Percentiles rank a stretch among this genome's conserved stretches.
These are phyloP conservation scores for Chaetomiaceae sp. DNA, from an alignment of 2,329 filamentous ascomycete genomes.

Conservation along the genomic window DNA sequence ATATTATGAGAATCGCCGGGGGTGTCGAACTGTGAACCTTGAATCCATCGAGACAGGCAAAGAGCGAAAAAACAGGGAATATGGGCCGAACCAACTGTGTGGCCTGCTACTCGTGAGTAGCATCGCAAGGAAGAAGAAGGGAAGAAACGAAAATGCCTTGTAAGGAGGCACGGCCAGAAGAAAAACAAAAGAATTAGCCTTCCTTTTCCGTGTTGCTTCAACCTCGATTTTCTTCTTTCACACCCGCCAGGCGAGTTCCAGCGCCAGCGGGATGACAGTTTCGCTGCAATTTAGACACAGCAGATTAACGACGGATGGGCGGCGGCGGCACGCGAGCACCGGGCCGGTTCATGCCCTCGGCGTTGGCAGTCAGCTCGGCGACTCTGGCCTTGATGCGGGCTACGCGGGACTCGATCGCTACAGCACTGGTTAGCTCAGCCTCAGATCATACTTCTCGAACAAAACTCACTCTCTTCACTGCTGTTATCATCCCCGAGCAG, in stretches of 20 bases:
- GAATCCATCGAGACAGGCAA: neutral
- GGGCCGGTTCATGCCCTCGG: constrained; percentile 53
- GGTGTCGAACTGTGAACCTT: neutral
- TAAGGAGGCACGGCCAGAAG: neutral
- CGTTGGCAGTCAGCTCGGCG: constrained; percentile 84
- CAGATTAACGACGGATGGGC: constrained; percentile 30
- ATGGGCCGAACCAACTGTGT: neutral
- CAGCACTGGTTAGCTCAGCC: constrained; percentile 26
- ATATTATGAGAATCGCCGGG: constrained; percentile 20
- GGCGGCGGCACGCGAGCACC: constrained; percentile 30
- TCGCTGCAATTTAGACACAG: constrained; percentile 12
- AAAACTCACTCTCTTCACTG: constrained; percentile 84
- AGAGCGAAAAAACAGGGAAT: neutral
- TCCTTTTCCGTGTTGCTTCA: constrained; percentile 6
- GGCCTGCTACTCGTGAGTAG: too few species aligned
- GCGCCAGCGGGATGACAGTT: neutral
- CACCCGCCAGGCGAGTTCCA: neutral
- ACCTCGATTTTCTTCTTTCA: neutral
- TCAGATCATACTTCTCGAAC: too few species aligned
- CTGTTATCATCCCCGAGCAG: constrained; percentile 67
- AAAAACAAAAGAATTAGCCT: neutral
- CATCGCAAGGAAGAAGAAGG: constrained; percentile 7
- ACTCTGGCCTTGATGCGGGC: constrained; percentile 97
- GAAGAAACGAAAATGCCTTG: constrained; percentile 11
- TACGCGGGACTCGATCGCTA: constrained; percentile 92